Base-by-base conservation (phyloP, 176 grass and related monocot species). In the Rhipidocladum racemiflorum region DNA sequence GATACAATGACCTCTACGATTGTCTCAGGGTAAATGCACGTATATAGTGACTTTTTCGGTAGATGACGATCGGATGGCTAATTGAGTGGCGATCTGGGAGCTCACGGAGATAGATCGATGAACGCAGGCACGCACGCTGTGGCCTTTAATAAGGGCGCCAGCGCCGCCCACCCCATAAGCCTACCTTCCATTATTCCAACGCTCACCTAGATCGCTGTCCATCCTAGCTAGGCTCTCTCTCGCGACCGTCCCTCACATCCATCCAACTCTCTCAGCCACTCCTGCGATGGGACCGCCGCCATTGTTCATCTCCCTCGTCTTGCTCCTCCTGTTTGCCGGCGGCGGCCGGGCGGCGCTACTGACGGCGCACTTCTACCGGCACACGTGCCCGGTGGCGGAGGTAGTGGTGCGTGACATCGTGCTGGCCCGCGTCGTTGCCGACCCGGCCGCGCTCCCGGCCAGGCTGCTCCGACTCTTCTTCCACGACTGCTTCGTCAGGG, bases 401-500 rank as follows among this genome's bases (percentile, higher is more conserved):
- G 83, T 20, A 7, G 77, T 89, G 77, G 87, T 89, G 55, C 87
- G 87, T 34, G 83, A 89, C 82, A 89, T 89, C 77, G 87, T 89
- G 20, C 3, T 8, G 2, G 78, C 72, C 28, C 56, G 83, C 65
- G 88, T 89, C 0, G 88, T 83, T 11, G 78, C 57, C 35, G 78
- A 89, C 45, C 88, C 88, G 46, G 44, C 56, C 55, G 38, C 5
- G 16, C 88, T 89, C 36, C 88, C 88, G 3, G 83, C 88, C 45
- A 71, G 34, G 72, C 78, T 89, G 46, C 93, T 95, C 20, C 90
- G 93, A 61, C 90, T 95, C 74, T 95, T 95, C 85, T 95, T 95
- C 88, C 93, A 95, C 57, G 93, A 95, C 68, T 95, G 93, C 83
- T 95, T 95, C 80, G 93, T 95, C 39, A 50, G 93, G 68, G 92